Evolutionary conservation across 2,329 filamentous ascomycete species (phyloP).

Genomic region (Ceratocystis huliohia): DNA sequence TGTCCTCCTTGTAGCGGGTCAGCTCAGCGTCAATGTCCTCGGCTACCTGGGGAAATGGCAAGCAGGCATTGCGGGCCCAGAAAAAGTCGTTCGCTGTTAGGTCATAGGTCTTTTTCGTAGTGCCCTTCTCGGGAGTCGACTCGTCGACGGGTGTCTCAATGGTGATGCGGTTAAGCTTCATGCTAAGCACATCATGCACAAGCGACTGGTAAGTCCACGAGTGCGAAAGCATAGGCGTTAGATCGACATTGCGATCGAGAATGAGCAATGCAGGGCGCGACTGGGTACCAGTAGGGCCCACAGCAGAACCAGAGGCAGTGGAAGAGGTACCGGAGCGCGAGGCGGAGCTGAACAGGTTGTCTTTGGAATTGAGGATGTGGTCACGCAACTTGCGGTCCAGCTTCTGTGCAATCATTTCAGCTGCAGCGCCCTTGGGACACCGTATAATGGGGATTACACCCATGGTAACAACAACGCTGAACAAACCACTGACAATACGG

Average conservation of each 20-base stretch:
- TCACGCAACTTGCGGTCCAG: constrained; percentile 92
- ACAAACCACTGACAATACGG: constrained; percentile 87
- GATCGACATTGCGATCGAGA: constrained; percentile 86
- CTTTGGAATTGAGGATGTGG: constrained; percentile 93
- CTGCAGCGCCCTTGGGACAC: constrained; percentile 82
- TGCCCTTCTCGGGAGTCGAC: constrained; percentile 56
- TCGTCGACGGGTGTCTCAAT: constrained; percentile 76
- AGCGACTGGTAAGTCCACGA: constrained; percentile 73
- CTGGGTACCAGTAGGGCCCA: constrained; percentile 46
- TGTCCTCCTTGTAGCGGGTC: constrained; percentile 90
- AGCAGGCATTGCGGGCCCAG: constrained; percentile 82
- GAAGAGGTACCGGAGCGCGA: constrained; percentile 45
- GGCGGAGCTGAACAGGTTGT: constrained; percentile 65
- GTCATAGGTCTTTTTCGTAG: constrained; percentile 81
- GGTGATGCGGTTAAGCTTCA: constrained; percentile 77
- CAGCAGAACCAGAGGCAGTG: constrained; percentile 41
- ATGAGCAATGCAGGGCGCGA: constrained; percentile 83
- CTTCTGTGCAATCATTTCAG: constrained; percentile 87
- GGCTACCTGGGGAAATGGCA: constrained; percentile 89
- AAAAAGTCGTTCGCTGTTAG: constrained; percentile 86
- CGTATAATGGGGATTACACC: constrained; percentile 90
- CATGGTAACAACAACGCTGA: constrained; percentile 97
- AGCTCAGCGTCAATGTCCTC: constrained; percentile 92
- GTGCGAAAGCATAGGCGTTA: constrained; percentile 97
- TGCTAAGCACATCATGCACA: constrained; percentile 50